Evolutionary conservation across 2,329 filamentous ascomycete species (phyloP).

Genomic region (Fusarium verticillioides): DNA sequence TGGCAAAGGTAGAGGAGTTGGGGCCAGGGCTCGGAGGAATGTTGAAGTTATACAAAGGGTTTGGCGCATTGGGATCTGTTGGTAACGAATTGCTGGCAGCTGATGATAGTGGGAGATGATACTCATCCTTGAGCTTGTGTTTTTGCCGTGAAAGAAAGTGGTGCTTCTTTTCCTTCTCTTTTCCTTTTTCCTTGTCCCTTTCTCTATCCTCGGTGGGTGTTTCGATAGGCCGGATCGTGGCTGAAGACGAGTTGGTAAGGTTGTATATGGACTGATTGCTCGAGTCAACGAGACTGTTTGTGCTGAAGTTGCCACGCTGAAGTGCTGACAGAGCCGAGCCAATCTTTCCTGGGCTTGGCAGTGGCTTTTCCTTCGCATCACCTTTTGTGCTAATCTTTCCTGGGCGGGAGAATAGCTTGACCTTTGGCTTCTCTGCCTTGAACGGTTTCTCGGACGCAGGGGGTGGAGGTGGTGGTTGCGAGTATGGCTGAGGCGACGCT

Average conservation of each 20-base stretch:
- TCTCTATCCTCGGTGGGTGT: constrained; percentile 58
- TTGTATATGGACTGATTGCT: constrained; percentile 74
- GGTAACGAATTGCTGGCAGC: constrained; percentile 81
- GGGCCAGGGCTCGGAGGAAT: constrained; percentile 77
- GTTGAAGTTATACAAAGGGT: constrained; percentile 82
- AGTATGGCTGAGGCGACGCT: constrained; percentile 51
- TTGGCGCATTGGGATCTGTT: constrained; percentile 78
- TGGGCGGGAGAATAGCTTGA: constrained; percentile 83
- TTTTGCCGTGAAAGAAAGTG: constrained; percentile 84
- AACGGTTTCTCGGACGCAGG: constrained; percentile 65
- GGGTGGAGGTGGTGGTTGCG: constrained; percentile 52
- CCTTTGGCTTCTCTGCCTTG: constrained; percentile 77
- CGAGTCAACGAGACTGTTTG: constrained; percentile 75
- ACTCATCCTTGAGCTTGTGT: constrained; percentile 81
- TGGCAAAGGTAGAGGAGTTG: constrained; percentile 74
- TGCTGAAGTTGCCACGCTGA: constrained; percentile 75
- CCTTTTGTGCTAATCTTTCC: constrained; percentile 79
- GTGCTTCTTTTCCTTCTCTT: constrained; percentile 81
- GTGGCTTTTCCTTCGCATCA: constrained; percentile 71
- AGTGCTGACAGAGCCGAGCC: constrained; percentile 73
- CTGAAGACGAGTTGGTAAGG: constrained; percentile 79
- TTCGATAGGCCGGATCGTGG: constrained; percentile 76
- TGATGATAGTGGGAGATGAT: constrained; percentile 77
- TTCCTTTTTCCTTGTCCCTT: constrained; percentile 57
- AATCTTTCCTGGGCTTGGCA: constrained; percentile 79